These are phyloP conservation scores for Cytospora chrysosperma DNA, from an alignment of 2,329 filamentous ascomycete species.

Conservation along the genomic window DNA sequence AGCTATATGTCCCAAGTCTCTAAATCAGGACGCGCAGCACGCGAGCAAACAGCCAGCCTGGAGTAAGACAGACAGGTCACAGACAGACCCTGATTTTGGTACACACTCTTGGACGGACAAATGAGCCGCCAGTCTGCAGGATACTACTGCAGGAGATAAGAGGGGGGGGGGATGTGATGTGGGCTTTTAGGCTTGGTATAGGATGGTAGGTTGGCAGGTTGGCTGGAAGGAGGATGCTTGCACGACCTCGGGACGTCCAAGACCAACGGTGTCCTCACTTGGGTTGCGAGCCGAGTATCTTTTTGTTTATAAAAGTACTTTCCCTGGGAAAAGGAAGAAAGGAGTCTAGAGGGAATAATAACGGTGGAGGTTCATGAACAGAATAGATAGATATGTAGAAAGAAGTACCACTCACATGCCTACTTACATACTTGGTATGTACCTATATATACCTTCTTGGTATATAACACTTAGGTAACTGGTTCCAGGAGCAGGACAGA, in stretches of 20 bases:
- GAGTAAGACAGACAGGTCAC: slow-evolving; percentile 22
- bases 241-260: neutral
- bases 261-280: slow-evolving; percentile 5
- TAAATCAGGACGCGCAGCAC: slow-evolving; percentile 23
- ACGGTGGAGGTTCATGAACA: neutral
- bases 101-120: neutral
- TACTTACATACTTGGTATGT: slow-evolving; percentile 7
- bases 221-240: neutral
- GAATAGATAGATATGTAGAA: too few relatives aligned
- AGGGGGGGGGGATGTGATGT: too few relatives aligned
- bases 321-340: too few relatives aligned
- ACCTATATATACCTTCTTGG: neutral
- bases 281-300: neutral
- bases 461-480: too few relatives aligned
- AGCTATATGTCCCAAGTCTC: slow-evolving; percentile 8
- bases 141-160: slow-evolving; percentile 15
- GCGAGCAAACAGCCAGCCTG: slow-evolving; percentile 18
- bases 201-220: neutral
- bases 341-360: neutral
- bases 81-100: slow-evolving; percentile 11
- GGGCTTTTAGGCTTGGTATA: too few relatives aligned
- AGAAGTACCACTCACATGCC: slow-evolving; percentile 8
- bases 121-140: slow-evolving; percentile 4
- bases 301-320: too few relatives aligned
- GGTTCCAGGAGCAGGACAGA: neutral